Conservation (phyloP, 2,329 filamentous ascomycete species). For the Xylaria hypoxylon region DNA sequence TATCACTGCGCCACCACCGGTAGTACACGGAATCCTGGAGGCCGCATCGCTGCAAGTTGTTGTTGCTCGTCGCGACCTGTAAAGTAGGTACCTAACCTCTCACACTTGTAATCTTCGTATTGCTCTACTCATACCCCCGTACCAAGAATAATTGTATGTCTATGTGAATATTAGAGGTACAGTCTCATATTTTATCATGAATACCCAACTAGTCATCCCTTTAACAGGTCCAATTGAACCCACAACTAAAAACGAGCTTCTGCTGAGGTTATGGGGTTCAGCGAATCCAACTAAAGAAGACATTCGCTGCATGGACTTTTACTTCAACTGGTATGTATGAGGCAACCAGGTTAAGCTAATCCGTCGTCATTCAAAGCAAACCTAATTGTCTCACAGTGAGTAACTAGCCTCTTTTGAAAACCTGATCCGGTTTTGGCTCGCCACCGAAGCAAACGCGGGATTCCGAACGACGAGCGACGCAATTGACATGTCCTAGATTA, state of each 20-base stretch:
- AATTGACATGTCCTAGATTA: slow-evolving; percentile 27
- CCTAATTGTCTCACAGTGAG: slow-evolving; percentile 27
- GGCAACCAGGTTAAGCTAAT: neutral
- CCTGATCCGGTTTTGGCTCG: neutral
- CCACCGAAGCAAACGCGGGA: neutral
- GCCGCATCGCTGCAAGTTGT: neutral
- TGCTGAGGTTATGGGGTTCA: slow-evolving; percentile 32
- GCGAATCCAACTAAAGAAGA: slow-evolving; percentile 27
- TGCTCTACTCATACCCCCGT: neutral
- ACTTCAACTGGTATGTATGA: slow-evolving; percentile 36
- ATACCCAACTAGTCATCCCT: slow-evolving; percentile 10
- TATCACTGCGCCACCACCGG: slow-evolving; percentile 23
- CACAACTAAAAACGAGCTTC: slow-evolving; percentile 24
- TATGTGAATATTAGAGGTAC: neutral
- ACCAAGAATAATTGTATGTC: neutral
- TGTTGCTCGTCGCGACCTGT: neutral
- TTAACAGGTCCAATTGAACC: slow-evolving; percentile 26
- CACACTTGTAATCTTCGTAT: no score
- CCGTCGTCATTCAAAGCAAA: neutral
- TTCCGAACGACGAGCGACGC: neutral
- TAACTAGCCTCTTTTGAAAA: neutral
- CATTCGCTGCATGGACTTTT: slow-evolving; percentile 30
- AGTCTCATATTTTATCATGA: slow-evolving; percentile 13
- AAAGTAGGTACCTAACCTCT: neutral
- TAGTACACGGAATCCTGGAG: no score